phyloP scores from a whole-genome alignment of 2,329 filamentous ascomycete species.

The Lasiodiplodia sp. region DNA sequence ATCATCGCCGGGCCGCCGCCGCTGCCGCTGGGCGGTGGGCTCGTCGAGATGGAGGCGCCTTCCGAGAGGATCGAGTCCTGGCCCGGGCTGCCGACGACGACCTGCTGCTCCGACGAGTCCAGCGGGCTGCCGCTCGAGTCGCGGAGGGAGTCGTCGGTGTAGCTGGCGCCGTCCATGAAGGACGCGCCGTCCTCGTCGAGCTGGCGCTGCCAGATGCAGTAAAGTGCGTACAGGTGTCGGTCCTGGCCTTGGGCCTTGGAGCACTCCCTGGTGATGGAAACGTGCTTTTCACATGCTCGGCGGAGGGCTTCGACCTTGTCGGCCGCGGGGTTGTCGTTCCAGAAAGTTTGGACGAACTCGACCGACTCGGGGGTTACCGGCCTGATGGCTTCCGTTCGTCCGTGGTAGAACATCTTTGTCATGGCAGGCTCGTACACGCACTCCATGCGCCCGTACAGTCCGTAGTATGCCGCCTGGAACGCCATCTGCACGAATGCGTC shows the following conservation, averaged over 20 bases:
- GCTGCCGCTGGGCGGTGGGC: conserved; percentile 54
- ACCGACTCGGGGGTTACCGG: conserved; percentile 83
- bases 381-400: conserved; percentile 91
- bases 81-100: conserved; percentile 59
- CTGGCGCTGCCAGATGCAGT: conserved; percentile 91
- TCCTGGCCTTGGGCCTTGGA: conserved; percentile 91
- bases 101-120: conserved; percentile 18
- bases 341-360: conserved; percentile 93
- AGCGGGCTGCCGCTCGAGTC: conserved; percentile 59
- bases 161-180: conserved; percentile 63
- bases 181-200: conserved; percentile 72
- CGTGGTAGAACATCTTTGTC: conserved; percentile 94
- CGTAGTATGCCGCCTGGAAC: conserved; percentile 97
- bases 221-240: conserved; percentile 90
- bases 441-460: conserved; percentile 90
- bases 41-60: conserved; percentile 57
- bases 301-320: conserved; percentile 86
- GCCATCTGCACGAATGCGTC: conserved; percentile 99
- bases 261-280: conserved; percentile 80
- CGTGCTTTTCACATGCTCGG: conserved; percentile 84
- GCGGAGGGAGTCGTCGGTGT: conserved; percentile 52
- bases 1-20: conserved; percentile 52
- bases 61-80: conserved; percentile 60
- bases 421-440: conserved; percentile 98
- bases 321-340: conserved; percentile 84